Base-by-base conservation (phyloP, 164 flowering plant species). In the Liquidambar formosana region DNA sequence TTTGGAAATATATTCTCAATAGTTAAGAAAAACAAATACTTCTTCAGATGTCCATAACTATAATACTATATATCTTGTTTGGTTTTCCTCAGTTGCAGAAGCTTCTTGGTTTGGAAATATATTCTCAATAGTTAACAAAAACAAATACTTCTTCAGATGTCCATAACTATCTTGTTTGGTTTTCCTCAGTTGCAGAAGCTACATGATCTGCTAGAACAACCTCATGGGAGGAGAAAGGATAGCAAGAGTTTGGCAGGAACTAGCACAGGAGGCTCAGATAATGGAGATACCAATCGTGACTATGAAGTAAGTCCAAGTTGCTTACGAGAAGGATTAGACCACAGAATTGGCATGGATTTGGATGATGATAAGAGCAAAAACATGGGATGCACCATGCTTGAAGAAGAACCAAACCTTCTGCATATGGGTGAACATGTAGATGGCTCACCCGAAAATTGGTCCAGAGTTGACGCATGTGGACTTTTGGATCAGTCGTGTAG, bases 111-210 rank as follows among this genome's bases (percentile, higher is more conserved):
- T 27, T 53, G 3, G 15, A 14, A 22, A 33, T 25, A 33, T 33
- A 33, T n/a, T 22, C 1, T 19, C 21, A 1, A 16, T 26, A 43
- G 27, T 22, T 47, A 63, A 25, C 1, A 33, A 33, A 33, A 6
- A 33, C 2, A 33, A 33, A 6, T 33, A 33, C 41, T 33, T 33
- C 41, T 33, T 33, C 41, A 33, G 6, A 33, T 2, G 41, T 2
- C 41, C 41, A 33, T 33, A 33, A n/a, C n/a, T 33, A 6, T 56
- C 21, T 52, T 38, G 21, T 4, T 26, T 66, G 22, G 3, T 22
- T 61, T 45, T 59, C 1, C 9, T 44, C 85, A 84, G 93, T 64
- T 86, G 76, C 78, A 84, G 79, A 81, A 78, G 60, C 80, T 89
- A 33, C 76, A 63, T 43, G 77, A 72, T 21, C 54, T 74, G 33